Percentiles rank a stretch among this genome's conserved stretches.
These are phyloP conservation scores for Chalciporus pseudorubinellus DNA, from an alignment of 768 basidiomycete genomes.

Conservation along the genomic window DNA sequence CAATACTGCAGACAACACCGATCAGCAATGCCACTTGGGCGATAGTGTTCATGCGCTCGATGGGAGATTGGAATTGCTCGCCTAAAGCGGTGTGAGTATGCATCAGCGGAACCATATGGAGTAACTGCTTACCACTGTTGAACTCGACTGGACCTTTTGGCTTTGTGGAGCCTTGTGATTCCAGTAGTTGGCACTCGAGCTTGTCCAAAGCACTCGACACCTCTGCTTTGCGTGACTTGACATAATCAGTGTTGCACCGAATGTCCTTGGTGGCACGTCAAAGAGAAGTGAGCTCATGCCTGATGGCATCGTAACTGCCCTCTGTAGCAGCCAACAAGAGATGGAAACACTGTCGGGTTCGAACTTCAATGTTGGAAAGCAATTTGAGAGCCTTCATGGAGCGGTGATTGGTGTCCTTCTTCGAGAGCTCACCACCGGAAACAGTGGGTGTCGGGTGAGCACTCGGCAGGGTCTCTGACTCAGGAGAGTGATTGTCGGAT, in stretches of 20 bases:
- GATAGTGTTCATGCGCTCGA: constrained; percentile 2
- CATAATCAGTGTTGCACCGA: not conserved
- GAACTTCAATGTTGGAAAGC: not conserved
- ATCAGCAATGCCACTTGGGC: constrained; percentile 2
- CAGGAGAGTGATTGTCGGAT: too few species aligned
- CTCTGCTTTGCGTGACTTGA: not conserved
- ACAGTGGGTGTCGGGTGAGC: not conserved
- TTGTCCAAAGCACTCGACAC: not conserved
- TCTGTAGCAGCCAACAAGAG: not conserved
- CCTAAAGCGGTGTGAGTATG: not conserved
- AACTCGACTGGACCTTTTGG: not conserved
- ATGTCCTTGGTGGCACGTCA: not conserved
- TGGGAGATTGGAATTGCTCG: not conserved
- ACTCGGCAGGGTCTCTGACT: too few species aligned
- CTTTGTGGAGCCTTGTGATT: not conserved
- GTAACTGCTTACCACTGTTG: not conserved
- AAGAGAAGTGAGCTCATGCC: not conserved
- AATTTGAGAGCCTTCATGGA: not conserved
- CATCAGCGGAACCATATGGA: not conserved
- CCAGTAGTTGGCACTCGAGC: not conserved
- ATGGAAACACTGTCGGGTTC: not conserved
- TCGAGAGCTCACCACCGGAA: not conserved
- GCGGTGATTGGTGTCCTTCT: not conserved
- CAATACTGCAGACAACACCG: not conserved
- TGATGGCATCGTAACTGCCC: not conserved